These are phyloP conservation scores for Knufia fluminis DNA, from an alignment of 2,329 filamentous ascomycete species.

Conservation along the genomic window DNA sequence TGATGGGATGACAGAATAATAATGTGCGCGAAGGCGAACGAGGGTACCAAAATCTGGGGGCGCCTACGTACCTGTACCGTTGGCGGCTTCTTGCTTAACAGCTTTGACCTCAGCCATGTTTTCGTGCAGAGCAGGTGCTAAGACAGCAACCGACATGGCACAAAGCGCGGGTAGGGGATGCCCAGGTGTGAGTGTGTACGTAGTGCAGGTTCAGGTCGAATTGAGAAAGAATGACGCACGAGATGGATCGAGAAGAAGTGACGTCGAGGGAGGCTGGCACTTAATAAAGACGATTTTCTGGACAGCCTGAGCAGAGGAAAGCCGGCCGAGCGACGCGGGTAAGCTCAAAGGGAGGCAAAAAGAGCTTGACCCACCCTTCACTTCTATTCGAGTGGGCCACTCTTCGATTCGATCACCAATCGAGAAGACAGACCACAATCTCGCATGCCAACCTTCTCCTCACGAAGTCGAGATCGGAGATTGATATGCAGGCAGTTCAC, in stretches of 20 bases:
- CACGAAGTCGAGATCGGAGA: background rate
- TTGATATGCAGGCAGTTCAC: background rate
- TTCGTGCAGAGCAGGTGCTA: slow-evolving; percentile 7
- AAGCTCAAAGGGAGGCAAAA: background rate
- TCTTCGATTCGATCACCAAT: background rate
- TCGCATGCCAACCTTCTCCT: slow-evolving; percentile 3
- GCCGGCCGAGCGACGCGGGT: background rate
- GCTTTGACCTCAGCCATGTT: slow-evolving; percentile 9
- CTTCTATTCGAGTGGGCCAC: background rate
- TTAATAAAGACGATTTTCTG: slow-evolving; percentile 9
- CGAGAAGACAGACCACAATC: slow-evolving; percentile 2
- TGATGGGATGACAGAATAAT: slow-evolving; percentile 20
- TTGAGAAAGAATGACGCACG: slow-evolving; percentile 6
- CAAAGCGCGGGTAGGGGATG: slow-evolving; percentile 15
- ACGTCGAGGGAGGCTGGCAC: slow-evolving; percentile 5
- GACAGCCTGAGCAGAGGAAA: background rate
- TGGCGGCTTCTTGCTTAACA: slow-evolving; percentile 2
- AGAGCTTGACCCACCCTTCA: background rate
- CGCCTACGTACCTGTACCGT: slow-evolving; percentile 4
- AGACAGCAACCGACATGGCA: slow-evolving; percentile 9
- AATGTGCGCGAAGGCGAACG: slow-evolving; percentile 14
- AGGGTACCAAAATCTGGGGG: slow-evolving; percentile 16
- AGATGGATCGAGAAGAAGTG: background rate
- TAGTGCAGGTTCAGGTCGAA: slow-evolving; percentile 5
- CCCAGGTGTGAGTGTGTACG: slow-evolving; percentile 14